Percentiles rank a stretch among this genome's conserved stretches.
Evolutionary conservation across 139 green algal species (phyloP).

Genomic region (Parachlorella kessleri): DNA sequence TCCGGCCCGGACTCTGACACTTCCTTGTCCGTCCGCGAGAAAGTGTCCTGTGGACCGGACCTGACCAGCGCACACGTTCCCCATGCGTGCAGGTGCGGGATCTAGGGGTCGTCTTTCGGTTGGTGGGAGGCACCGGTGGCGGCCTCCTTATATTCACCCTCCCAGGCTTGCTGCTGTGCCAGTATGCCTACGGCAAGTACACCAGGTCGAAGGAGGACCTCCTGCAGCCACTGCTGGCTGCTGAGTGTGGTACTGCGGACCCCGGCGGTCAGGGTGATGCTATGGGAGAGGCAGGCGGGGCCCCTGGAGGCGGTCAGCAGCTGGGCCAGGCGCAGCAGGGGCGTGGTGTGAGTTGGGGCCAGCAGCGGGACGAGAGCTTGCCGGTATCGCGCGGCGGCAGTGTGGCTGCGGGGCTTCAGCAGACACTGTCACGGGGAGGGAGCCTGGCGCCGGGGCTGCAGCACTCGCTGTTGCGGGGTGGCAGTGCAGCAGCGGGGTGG

Average conservation of each 20-base stretch:
- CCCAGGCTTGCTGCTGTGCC: slow-evolving; percentile 55
- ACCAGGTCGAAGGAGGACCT: not conserved
- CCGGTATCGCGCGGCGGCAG: too few relatives aligned
- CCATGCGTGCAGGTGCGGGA: not conserved
- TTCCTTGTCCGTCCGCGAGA: too few relatives aligned
- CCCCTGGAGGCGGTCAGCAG: too few relatives aligned
- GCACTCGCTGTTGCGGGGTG: not conserved
- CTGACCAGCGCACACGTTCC: not conserved
- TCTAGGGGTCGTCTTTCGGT: slow-evolving; percentile 62
- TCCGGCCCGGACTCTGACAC: not conserved
- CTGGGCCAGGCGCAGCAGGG: too few relatives aligned
- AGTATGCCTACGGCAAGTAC: not conserved
- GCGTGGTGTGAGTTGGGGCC: too few relatives aligned
- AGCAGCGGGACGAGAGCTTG: too few relatives aligned
- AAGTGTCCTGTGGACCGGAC: too few relatives aligned
- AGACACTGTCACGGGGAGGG: not conserved
- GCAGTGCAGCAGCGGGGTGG: not conserved
- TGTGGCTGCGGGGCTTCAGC: not conserved
- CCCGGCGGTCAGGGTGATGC: too few relatives aligned
- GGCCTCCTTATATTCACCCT: slow-evolving; percentile 68
- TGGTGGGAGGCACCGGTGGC: slow-evolving; percentile 65
- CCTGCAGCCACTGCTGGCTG: not conserved
- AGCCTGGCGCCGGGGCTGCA: too few relatives aligned
- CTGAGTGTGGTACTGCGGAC: too few relatives aligned
- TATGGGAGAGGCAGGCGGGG: too few relatives aligned